Evolutionary conservation across 2,329 filamentous ascomycete species (phyloP).

Genomic region (Cytospora schulzeri): DNA sequence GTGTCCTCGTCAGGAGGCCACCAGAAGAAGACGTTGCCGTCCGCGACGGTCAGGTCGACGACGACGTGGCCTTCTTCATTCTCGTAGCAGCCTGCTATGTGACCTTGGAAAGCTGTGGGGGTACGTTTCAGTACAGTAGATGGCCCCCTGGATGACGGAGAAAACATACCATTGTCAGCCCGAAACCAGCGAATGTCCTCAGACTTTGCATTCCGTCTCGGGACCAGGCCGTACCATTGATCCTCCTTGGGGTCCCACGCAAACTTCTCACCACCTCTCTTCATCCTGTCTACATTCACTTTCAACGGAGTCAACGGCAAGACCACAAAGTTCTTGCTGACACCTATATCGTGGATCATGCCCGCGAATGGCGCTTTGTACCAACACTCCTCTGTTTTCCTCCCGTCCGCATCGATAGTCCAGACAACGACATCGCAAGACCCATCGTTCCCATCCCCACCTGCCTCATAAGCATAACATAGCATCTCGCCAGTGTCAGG

Average conservation of each 20-base stretch:
- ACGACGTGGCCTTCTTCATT: conserved; percentile 48
- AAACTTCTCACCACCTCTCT: conserved; percentile 51
- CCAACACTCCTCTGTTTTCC: conserved; percentile 49
- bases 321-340: conserved; percentile 51
- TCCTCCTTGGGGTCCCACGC: conserved; percentile 57
- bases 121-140: neutral
- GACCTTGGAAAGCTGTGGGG: conserved; percentile 46
- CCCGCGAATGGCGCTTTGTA: conserved; percentile 54
- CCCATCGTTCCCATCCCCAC: conserved; percentile 46
- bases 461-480: conserved; percentile 53
- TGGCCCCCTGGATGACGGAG: neutral
- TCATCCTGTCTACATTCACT: conserved; percentile 46
- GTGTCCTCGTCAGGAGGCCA: conserved; percentile 42
- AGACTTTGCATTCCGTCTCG: conserved; percentile 49
- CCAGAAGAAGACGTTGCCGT: conserved; percentile 50
- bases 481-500: conserved; percentile 54
- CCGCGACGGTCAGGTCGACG: conserved; percentile 45
- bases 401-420: conserved; percentile 47
- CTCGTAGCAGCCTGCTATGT: conserved; percentile 52
- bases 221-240: conserved; percentile 57
- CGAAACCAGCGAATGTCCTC: conserved; percentile 57
- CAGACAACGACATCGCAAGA: conserved; percentile 48
- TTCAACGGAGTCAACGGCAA: conserved; percentile 52
- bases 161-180: conserved; percentile 50
- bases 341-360: conserved; percentile 55